Evolutionary conservation across 164 flowering plant genomes (phyloP), one percentile per base, ranked within the genome.

Genomic region (Kalanchoe fedtschenkoi): DNA sequence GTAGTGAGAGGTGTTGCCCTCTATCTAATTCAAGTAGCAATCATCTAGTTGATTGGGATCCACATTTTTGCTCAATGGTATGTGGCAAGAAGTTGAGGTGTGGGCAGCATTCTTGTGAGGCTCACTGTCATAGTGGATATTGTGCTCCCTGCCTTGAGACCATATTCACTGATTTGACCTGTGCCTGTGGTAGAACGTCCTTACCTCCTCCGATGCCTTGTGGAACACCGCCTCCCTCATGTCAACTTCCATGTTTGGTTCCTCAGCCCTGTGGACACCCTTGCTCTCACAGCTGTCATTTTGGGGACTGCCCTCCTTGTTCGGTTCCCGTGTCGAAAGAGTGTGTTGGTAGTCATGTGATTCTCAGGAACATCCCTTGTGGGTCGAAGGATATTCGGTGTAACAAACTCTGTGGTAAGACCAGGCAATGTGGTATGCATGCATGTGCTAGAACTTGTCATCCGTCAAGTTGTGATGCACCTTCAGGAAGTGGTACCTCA

Each of bases 241-340:
- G 99, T 68, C 96, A 85, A 67, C 71, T 72, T 28, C 84, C 86
- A 10, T 93, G 99, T 69, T 78, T 85, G 21, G 80, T 85, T 55
- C 81, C 91, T 60, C 99, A 83, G 69, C 83, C 96, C 22, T 93
- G 99, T 75, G 99, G 99, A 41, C 99, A 93, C 72, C 37, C 78
- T 0, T 64, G 91, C 26, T 64, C 96, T 21, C 99, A 93, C 70
- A 81, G 85, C 72, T 93, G 99, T 67, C 99, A 93, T 67, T 90
- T 93, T 69, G 97, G 99, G 13, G 99, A 90, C 29, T 93, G 99
- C 65, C 96, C 96, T 15, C 96, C 97, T 11, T 93, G 99, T 75
- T 72, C 97, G 11, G 78, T 84, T 64, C 96, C 96, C 0, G 67
- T 88, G 55, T 89, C 96, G 5, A 93, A 93, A 77, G 96, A 93